Evolutionary conservation across 257 asterid genomes (phyloP).

Genomic region (Leptodermis oblonga): DNA sequence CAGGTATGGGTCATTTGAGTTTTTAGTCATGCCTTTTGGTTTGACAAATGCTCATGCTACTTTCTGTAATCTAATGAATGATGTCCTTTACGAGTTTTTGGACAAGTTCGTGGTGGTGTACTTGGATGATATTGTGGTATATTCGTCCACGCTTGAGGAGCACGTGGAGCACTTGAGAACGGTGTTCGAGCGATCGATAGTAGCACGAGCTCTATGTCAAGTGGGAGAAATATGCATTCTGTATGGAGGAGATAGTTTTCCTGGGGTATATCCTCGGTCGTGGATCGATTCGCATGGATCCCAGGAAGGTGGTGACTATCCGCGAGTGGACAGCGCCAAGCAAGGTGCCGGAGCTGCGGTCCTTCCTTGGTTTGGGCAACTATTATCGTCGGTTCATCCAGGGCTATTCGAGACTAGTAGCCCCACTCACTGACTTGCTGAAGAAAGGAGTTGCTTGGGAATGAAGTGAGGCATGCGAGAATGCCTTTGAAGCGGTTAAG

Average conservation of each 20-base stretch:
- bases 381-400: not conserved
- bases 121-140: not conserved
- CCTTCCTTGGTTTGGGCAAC: not conserved
- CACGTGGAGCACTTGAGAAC: not conserved
- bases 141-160: not conserved
- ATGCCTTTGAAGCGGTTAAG: not conserved
- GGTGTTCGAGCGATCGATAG: not conserved
- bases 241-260: not conserved
- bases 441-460: no score
- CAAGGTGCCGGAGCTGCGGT: not conserved
- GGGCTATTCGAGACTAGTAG: no score
- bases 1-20: no score
- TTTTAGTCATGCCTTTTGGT: no score
- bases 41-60: no score
- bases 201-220: not conserved
- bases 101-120: not conserved
- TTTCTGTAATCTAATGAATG: no score
- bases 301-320: not conserved
- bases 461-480: no score
- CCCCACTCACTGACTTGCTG: no score
- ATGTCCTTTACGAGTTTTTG: not conserved
- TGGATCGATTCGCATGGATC: not conserved
- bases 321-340: no score
- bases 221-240: not conserved
- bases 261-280: not conserved